Conservation (phyloP, 2,329 filamentous ascomycete species). For the Gaeumannomyces sp. region DNA sequence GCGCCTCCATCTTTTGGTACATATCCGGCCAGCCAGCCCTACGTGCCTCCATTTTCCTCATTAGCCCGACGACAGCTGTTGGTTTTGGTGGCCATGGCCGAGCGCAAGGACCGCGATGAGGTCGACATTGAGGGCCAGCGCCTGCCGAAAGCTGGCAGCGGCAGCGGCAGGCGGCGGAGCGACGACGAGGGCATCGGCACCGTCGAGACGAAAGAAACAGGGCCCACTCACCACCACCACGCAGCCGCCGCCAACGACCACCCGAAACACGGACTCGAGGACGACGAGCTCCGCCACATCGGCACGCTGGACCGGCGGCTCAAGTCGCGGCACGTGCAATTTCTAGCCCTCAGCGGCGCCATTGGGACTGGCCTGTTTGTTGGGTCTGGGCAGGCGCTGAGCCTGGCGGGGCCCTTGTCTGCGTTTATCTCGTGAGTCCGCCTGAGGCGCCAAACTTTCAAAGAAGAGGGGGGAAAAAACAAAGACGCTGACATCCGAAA, state of each 20-base stretch:
- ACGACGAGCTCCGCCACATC: conserved; percentile 12
- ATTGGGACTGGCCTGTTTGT: conserved; percentile 45
- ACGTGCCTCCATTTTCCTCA: too few species aligned
- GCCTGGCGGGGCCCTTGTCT: conserved; percentile 35
- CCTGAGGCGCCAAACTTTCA: too few species aligned
- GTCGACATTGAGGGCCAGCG: background rate
- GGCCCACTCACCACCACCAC: background rate
- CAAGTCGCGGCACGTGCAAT: conserved; percentile 40
- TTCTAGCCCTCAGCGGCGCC: conserved; percentile 41
- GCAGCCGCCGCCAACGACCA: background rate
- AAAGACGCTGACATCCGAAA: too few species aligned
- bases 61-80: background rate
- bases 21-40: too few species aligned
- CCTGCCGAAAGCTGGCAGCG: background rate
- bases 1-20: too few species aligned
- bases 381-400: conserved; percentile 37
- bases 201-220: background rate
- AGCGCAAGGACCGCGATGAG: background rate
- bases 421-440: conserved; percentile 28
- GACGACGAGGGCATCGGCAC: background rate
- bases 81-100: background rate
- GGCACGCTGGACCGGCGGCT: conserved; percentile 18
- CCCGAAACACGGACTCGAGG: background rate
- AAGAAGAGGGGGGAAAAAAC: too few species aligned
- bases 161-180: background rate